Evolutionary conservation across 768 basidiomycete species (phyloP), one percentile per base, ranked within the genome.

Genomic region (Hygrocybe coccinea): DNA sequence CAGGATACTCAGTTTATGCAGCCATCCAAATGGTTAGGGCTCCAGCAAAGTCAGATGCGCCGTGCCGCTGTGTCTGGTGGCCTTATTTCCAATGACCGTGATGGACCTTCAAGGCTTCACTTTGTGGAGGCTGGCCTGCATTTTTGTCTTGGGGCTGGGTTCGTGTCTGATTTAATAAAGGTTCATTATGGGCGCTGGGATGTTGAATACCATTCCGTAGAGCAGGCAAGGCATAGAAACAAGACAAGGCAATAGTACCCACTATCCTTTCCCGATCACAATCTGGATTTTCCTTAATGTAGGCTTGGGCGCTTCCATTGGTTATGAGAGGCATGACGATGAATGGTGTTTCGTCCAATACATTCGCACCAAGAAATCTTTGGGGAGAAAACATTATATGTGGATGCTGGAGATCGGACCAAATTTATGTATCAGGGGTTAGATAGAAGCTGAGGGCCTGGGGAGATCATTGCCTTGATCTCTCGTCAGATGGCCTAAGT

Each of bases 111-210:
- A 1, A 74, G 77, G 0, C 60, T 83, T 2, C 76, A 72, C 5
- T 75, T 83, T 50, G 73, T 82, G 15, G 82, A 83, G 56, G 82
- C 82, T 0, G 78, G 77, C 59, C 58, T 82, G 8, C 76, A 83
- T 54, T 82, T 71, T 59, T 82, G 82, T n/a, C n/a, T n/a, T n/a
- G n/a, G n/a, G n/a, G n/a, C n/a, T n/a, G n/a, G n/a, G n/a, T n/a
- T n/a, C n/a, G n/a, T n/a, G n/a, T n/a, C n/a, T n/a, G n/a, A n/a
- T n/a, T n/a, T n/a, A n/a, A n/a, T n/a, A n/a, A n/a, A n/a, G n/a
- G n/a, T n/a, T n/a, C n/a, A n/a, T n/a, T n/a, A n/a, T n/a, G n/a
- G n/a, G n/a, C n/a, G n/a, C n/a, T n/a, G n/a, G n/a, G n/a, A n/a
- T n/a, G n/a, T n/a, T n/a, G n/a, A n/a, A n/a, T n/a, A n/a, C n/a